Conservation (phyloP, 2,329 filamentous ascomycete genomes). For the Colletotrichum tropicale region DNA sequence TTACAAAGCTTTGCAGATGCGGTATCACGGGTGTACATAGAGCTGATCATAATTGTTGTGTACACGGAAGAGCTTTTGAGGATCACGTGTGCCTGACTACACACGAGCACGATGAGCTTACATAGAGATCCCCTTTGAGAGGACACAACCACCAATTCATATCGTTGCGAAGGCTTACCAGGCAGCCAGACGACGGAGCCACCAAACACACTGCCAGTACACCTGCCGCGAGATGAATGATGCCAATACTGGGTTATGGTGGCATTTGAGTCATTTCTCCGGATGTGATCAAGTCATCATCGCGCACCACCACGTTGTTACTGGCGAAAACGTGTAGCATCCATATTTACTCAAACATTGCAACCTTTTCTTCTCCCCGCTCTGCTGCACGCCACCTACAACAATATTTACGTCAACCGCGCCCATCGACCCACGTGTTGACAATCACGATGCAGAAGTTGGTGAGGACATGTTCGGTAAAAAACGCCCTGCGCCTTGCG, state of each 20-base stretch:
- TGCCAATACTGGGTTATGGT: rapidly evolving
- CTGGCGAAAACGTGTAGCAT: neutral
- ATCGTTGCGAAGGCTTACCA: too few species aligned
- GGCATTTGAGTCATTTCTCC: neutral
- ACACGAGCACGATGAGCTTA: neutral
- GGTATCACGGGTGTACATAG: too few species aligned
- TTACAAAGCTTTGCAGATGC: rapidly evolving
- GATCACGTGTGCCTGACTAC: neutral
- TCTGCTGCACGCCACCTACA: neutral
- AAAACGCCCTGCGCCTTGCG: neutral
- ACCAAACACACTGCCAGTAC: rapidly evolving
- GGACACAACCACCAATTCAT: neutral
- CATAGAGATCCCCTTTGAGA: rapidly evolving
- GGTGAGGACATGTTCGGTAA: neutral
- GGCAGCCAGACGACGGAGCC: too few species aligned
- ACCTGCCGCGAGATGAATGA: neutral
- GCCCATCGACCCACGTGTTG: neutral
- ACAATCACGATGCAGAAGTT: neutral
- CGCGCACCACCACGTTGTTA: neutral
- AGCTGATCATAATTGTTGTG: too few species aligned
- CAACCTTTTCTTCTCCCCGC: neutral
- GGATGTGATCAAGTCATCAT: neutral
- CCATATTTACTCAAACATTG: neutral
- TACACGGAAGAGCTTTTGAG: rapidly evolving
- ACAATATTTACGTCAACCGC: neutral